Evolutionary conservation across 805 yeast species (phyloP), one percentile per base, ranked within the genome.

Genomic region (Kuraishia ogatae): DNA sequence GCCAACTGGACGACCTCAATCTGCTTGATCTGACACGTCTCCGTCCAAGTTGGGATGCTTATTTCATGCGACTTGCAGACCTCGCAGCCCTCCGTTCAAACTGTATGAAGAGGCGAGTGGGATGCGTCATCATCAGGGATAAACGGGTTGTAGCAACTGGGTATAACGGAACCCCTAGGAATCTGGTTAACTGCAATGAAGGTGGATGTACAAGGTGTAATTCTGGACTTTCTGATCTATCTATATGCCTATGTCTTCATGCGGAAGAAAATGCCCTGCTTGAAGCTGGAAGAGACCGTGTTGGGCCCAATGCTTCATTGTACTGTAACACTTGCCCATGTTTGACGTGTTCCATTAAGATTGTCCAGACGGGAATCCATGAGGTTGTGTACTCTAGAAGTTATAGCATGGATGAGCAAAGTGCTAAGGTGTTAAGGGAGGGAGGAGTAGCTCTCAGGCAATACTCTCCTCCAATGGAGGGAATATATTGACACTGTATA

Each of bases 321-420:
- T 94, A 94, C 67, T 94, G 99, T 71, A 94, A 94, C 68, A 94
- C 99, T 0, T 89, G 99, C 64, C 99, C 99, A 0, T 94, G 99
- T 66, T 74, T 94, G 57, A 94, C 99, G 0, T 94, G 99, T 66
- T 84, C 96, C 4, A 90, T 94, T 48, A 94, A 94, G 71, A 93
- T 94, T 54, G 96, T 91, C 8, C 99, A 94, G 70, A 77, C 87
- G 60, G 99, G 99, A 1, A 84, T 94, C 50, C 77, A 74, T 17
- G 97, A 92, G 67, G 99, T 94, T 7, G 96, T 94, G 2, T 94
- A 93, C 64, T 89, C 96, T 7, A 96, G 89, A 68, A 82, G 89
- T 57, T 94, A 94, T 66, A 84, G 91, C 49, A 94, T 94, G 98
- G 99, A 94, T 66, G 80, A 73, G 10, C 74, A 78, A n/a, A 83